Conservation (phyloP, 2,329 filamentous ascomycete genomes). For the Coniochaeta pulveracea region DNA sequence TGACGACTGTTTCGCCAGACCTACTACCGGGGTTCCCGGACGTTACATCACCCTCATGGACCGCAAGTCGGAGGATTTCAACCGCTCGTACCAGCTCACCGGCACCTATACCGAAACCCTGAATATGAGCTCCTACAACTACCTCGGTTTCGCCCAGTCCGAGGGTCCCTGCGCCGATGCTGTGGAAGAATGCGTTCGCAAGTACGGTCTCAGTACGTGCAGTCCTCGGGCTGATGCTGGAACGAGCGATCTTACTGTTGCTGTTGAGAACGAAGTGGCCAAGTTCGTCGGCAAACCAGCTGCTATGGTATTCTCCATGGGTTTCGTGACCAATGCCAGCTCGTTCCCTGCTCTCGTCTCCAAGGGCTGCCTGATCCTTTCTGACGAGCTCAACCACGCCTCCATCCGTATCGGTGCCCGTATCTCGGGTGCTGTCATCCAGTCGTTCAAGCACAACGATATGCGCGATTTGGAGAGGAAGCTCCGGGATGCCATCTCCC, state of each 20-base stretch:
- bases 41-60: slow-evolving; percentile 89
- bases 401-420: slow-evolving; percentile 93
- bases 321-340: slow-evolving; percentile 90
- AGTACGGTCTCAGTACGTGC: slow-evolving; percentile 72
- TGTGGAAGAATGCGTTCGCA: slow-evolving; percentile 74
- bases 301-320: slow-evolving; percentile 98
- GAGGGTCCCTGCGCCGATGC: slow-evolving; percentile 93
- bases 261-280: slow-evolving; percentile 84
- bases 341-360: slow-evolving; percentile 85
- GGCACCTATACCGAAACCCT: slow-evolving; percentile 89
- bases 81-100: slow-evolving; percentile 77
- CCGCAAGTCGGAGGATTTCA: slow-evolving; percentile 83
- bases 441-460: slow-evolving; percentile 96
- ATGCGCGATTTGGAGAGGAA: slow-evolving; percentile 77
- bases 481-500: slow-evolving; percentile 84
- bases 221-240: slow-evolving; percentile 77
- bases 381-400: slow-evolving; percentile 94
- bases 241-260: slow-evolving; percentile 74
- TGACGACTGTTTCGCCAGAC: slow-evolving; percentile 91
- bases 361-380: slow-evolving; percentile 90
- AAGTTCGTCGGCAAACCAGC: slow-evolving; percentile 88
- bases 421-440: slow-evolving; percentile 87
- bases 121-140: slow-evolving; percentile 99
- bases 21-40: slow-evolving; percentile 86
- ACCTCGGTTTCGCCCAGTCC: slow-evolving; percentile 94